A percentile compares a stretch with the other conserved stretches of the same genome.
Conservation (phyloP, 371 early-diverging fungal species). For the Batkoa obscura region DNA sequence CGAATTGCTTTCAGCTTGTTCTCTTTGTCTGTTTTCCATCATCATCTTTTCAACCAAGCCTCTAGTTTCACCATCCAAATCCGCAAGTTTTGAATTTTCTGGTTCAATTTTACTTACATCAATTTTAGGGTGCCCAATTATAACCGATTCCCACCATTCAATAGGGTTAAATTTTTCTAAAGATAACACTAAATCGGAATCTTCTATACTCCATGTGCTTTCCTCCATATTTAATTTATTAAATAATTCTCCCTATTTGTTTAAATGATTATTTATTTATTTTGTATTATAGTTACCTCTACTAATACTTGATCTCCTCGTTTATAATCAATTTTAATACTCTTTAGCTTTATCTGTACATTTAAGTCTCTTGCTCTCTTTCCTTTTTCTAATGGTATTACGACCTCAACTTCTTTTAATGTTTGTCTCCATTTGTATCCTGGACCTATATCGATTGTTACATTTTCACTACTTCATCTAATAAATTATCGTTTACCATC, state of each 20-base stretch:
- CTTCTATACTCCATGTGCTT: constrained; percentile 53
- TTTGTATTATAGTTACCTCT: constrained; percentile 17
- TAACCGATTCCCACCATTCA: constrained; percentile 86
- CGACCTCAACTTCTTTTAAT: constrained; percentile 60
- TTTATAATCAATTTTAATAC: constrained; percentile 52
- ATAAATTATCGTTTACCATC: too few relatives aligned
- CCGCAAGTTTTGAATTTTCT: constrained; percentile 71
- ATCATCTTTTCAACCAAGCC: constrained; percentile 75
- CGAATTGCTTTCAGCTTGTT: constrained; percentile 57
- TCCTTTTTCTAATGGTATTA: constrained; percentile 53
- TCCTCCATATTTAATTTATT: constrained; percentile 57
- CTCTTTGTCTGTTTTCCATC: constrained; percentile 81
- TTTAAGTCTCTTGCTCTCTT: constrained; percentile 48
- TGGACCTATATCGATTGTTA: constrained; percentile 26
- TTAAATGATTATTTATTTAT: neutral
- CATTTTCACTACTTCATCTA: too few relatives aligned
- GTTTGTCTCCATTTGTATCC: constrained; percentile 75
- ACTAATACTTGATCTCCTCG: constrained; percentile 42
- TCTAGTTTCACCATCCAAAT: constrained; percentile 79
- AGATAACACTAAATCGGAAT: constrained; percentile 30
- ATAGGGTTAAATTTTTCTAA: constrained; percentile 64
- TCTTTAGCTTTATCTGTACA: constrained; percentile 41
- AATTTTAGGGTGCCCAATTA: constrained; percentile 58
- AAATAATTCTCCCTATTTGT: constrained; percentile 43
- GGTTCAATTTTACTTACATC: constrained; percentile 81